A percentile compares a stretch with the other conserved stretches of the same genome.
Evolutionary conservation across 805 yeast species (phyloP).

Genomic region (Metschnikowia proteae): DNA sequence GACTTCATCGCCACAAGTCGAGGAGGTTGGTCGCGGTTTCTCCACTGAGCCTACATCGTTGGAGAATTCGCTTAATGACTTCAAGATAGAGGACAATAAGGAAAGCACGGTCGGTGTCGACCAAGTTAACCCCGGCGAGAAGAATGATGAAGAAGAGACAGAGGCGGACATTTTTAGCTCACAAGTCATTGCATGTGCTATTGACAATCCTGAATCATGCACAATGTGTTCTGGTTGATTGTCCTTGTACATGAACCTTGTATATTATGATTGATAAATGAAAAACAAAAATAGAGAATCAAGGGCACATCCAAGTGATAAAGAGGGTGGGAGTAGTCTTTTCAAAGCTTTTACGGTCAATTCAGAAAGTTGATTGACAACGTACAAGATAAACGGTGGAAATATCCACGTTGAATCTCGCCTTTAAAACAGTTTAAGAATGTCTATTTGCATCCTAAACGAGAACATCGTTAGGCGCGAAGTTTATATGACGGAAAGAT

Average conservation of each 20-base stretch:
- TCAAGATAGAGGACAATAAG: constrained; percentile 31
- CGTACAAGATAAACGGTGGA: too few relatives aligned
- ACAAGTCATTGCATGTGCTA: constrained; percentile 93
- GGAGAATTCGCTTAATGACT: constrained; percentile 46
- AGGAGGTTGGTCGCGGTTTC: constrained; percentile 18
- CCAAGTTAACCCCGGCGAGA: background rate
- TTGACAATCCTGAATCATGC: constrained; percentile 95
- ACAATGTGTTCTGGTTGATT: constrained; percentile 96
- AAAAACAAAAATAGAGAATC: background rate
- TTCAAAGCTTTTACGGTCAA: background rate
- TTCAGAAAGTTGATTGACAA: background rate
- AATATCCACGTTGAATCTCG: too few relatives aligned
- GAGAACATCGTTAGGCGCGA: too few relatives aligned
- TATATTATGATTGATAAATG: background rate
- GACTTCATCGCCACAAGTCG: constrained; percentile 19
- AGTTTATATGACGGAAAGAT: too few relatives aligned
- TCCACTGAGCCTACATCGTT: constrained; percentile 42
- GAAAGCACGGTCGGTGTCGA: constrained; percentile 5
- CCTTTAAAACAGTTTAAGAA: too few relatives aligned
- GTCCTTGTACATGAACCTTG: background rate
- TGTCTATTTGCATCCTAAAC: too few relatives aligned
- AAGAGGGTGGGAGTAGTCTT: background rate
- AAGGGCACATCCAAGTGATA: background rate
- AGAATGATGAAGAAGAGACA: constrained; percentile 21
- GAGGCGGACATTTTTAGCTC: constrained; percentile 87